Conservation (phyloP, 139 green algal genomes). For the Nannochloris sp. region DNA sequence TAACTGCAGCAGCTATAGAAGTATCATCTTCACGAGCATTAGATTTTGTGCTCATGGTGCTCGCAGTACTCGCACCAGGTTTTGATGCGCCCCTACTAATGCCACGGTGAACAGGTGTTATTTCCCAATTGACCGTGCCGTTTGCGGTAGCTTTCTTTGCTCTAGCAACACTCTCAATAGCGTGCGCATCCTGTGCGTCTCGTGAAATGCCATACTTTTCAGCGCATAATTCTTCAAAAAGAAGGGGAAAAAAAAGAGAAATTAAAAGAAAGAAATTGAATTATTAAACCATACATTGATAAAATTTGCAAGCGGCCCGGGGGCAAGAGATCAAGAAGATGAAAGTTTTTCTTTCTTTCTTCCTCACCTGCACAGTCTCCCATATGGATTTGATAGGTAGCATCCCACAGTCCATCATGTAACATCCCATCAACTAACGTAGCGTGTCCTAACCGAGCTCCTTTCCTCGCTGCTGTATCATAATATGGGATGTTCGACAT, state of each 20-base stretch:
- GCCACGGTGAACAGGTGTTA: conserved; percentile 45
- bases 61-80: no score
- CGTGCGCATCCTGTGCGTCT: conserved; percentile 57
- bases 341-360: not conserved
- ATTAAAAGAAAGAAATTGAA: not conserved
- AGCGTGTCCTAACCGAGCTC: conserved; percentile 52
- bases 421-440: conserved; percentile 47
- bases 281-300: no score
- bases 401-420: conserved; percentile 77
- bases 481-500: conserved; percentile 90
- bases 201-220: conserved; percentile 50
- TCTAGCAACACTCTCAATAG: conserved; percentile 45
- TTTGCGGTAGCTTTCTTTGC: conserved; percentile 31
- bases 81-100: not conserved
- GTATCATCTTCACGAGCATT: not conserved
- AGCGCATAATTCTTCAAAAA: conserved; percentile 48
- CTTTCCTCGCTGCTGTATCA: conserved; percentile 40
- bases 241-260: not conserved
- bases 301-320: no score
- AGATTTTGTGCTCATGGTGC: not conserved
- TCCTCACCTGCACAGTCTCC: conserved; percentile 55
- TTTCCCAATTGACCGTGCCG: conserved; percentile 46
- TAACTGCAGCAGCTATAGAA: not conserved
- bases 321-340: conserved; percentile 1
- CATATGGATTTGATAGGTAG: conserved; percentile 76